A percentile compares a stretch with the other conserved stretches of the same genome.
Evolutionary conservation across 345 rosid genomes (phyloP).

Genomic region (Rhizophora apiculata): DNA sequence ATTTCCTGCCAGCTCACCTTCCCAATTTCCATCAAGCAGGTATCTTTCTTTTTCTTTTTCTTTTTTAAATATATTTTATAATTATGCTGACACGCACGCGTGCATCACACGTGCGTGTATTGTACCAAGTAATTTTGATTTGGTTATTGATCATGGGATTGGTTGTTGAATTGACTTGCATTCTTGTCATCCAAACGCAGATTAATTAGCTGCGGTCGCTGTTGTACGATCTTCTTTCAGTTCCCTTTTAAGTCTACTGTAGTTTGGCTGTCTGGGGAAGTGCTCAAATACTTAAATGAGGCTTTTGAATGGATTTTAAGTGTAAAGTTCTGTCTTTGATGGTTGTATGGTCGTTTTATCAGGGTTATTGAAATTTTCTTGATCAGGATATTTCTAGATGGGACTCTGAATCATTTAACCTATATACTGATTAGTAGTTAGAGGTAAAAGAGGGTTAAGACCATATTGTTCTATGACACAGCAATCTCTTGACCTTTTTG

Average conservation of each 20-base stretch:
- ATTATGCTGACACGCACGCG: not conserved
- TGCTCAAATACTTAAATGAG: not conserved
- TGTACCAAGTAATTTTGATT: too few species aligned
- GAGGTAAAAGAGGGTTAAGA: not conserved
- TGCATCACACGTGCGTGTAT: too few species aligned
- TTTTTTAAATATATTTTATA: not conserved
- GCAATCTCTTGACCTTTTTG: constrained; percentile 12
- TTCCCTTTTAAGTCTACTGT: too few species aligned
- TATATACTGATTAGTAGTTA: not conserved
- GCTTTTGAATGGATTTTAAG: not conserved
- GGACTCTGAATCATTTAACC: constrained; percentile 8
- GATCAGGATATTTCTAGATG: constrained; percentile 6
- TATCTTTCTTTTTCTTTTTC: not conserved
- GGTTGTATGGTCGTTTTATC: not conserved
- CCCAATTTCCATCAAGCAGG: constrained; percentile 35
- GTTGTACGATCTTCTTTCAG: too few species aligned
- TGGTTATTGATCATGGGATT: too few species aligned
- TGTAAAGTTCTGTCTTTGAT: not conserved
- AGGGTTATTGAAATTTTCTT: constrained; percentile 3
- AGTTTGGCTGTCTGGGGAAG: not conserved
- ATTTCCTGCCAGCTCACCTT: constrained; percentile 28
- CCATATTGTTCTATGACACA: constrained; percentile 3
- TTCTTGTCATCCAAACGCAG: too few species aligned
- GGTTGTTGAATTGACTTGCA: too few species aligned
- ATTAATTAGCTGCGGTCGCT: too few species aligned